Evolutionary conservation across 805 yeast species (phyloP), one percentile per base, ranked within the genome.

Genomic region (Limtongia smithiae): DNA sequence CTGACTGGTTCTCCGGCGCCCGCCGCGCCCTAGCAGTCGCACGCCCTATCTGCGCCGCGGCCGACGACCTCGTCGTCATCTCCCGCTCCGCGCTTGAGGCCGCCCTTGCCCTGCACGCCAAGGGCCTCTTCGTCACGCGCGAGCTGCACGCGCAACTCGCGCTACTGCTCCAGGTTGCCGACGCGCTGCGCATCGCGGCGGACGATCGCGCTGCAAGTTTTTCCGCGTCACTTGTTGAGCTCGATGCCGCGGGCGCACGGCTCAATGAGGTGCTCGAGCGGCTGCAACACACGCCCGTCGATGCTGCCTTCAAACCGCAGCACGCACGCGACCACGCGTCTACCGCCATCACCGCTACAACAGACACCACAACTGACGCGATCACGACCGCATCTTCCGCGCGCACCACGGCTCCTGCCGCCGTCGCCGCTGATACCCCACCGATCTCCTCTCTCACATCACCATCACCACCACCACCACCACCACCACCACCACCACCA

Each of bases 11-110:
- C 6, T 55, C 60, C 12, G 78, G 75, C 59, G 80, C 85, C 0
- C 71, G 74, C 38, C 65, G 62, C 47, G 72, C 75, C 20, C 68
- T 80, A 31, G 63, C 71, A 1, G 68, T 70, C 12, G 83, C 82
- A 0, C 79, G 76, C 46, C 66, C 69, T 7, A 60, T 76, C 3
- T 80, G 85, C 44, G 70, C 71, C n/a, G 71, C 70, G 30, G 81
- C 83, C 17, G 75, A 75, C 58, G 56, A 59, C 18, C 60, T 65
- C 20, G 68, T 78, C 7, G 63, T 66, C 1, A 63, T 65, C 9
- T 68, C 74, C 1, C 62, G 66, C 30, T 62, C 60, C n/a, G 62
- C 68, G 12, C 65, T 78, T 7, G 69, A 68, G 30, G 56, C 62
- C 21, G 69, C 76, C 48, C 74, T 77, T 33, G 67, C 69, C 12